Base-by-base conservation (phyloP, 345 rosid species). In the Zanthoxylum bungeanum region DNA sequence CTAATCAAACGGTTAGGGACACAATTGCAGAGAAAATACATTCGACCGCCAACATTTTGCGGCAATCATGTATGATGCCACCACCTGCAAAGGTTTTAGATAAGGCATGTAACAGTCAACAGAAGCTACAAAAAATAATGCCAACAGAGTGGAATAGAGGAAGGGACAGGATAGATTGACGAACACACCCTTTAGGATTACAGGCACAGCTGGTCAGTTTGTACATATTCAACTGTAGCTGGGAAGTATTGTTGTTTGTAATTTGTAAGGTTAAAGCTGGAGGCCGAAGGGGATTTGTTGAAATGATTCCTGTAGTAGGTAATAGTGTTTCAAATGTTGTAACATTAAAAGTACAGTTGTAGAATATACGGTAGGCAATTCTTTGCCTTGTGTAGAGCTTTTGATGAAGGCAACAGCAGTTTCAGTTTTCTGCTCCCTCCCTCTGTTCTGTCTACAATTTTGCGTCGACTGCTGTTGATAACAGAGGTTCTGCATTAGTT, bases 51-150 rank as follows among this genome's bases (percentile, higher is more conserved):
- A 77, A 72, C 74, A n/a, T n/a, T n/a, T n/a, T n/a, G n/a, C n/a
- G n/a, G n/a, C n/a, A n/a, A n/a, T 75, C 92, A 24, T 77, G 81
- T 60, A 25, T 80, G 80, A 82, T 85, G 90, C 87, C 66, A 9
- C 89, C 87, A 0, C 87, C 91, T 17, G 67, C 92, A 10, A 79
- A 70, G 37, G 82, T 65, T 52, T 53, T 74, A 57, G 78, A 80
- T 39, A 86, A 82, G 62, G 64, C 78, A 46, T 66, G 82, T 78
- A 74, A 73, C 69, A 79, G 78, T 62, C 85, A 79, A 56, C 86
- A 77, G 33, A 88, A 84, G 79, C 74, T 81, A 14, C 81, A 70
- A 53, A 86, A 85, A 53, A 51, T 76, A 33, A 72, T 80, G 76
- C 64, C 71, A 55, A 49, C 65, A 62, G 79, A 79, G 55, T 82